Base-by-base conservation (phyloP, 1,284 basidiomycete genomes). In the Salmacisia buchloeana region DNA sequence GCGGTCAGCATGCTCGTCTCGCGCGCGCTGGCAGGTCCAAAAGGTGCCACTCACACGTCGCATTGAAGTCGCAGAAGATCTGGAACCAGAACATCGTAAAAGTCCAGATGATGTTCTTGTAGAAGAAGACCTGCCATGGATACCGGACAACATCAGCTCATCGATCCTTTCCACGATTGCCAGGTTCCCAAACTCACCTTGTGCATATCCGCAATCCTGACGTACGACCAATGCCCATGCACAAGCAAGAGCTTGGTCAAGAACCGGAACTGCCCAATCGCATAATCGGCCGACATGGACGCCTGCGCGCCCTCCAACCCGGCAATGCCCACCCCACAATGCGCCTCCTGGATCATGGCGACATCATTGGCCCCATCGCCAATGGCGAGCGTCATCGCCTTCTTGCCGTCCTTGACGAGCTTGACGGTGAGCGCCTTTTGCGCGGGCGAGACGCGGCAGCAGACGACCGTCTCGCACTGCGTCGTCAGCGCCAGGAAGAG, bases 241-340 rank as follows among this genome's bases (percentile, higher is more conserved):
- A 97, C 94, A 64, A 98, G 85, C 18, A 98, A 83, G 43, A 97
- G 82, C 78, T 93, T 91, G 1, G 92, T 94, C 64, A 97, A 81
- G 83, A 71, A 97, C 61, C 94, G 84, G 84, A 98, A 98, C 78
- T 97, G 94, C 1, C 92, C 94, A 82, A 97, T 94, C 0, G 94
- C 94, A 73, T 97, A 97, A 81, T 97, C 94, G 15, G 94, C 93
- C 25, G 92, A 96, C 93, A 97, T 97, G 49, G 94, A 93, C 27
- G 94, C 94, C 81, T 98, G 94, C 25, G 92, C 94, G 61, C 94
- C 94, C 80, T 98, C 94, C 52, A 94, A 85, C 60, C 94, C 94
- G 67, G 92, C 87, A 29, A 97, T 84, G 29, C 94, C 94, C 74
- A 94, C 92, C 4, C 94, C 94, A 70, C 96, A 88, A 80, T 97